Evolutionary conservation across 768 basidiomycete genomes (phyloP).

Genomic region (Amanita subjunquillea): DNA sequence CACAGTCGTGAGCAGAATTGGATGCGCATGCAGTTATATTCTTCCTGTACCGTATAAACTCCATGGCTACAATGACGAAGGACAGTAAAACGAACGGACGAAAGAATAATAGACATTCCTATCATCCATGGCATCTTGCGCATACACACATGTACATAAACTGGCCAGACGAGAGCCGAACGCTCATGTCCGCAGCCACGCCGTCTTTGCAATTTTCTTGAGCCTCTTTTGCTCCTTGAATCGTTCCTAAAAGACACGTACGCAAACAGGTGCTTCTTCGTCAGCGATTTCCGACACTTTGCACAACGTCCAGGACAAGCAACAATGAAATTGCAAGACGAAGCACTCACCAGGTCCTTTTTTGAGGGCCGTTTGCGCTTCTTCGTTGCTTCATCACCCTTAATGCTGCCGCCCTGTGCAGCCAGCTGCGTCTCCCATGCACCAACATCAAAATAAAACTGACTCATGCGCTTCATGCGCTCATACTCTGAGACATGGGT

Average conservation of each 20-base stretch:
- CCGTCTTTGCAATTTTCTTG: conserved; percentile 84
- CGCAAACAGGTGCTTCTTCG: conserved; percentile 1
- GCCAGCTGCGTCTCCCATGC: conserved; percentile 70
- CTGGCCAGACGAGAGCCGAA: not conserved
- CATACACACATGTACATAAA: not conserved
- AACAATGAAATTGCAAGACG: not conserved
- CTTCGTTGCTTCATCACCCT: conserved; percentile 32
- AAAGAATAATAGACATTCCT: not conserved
- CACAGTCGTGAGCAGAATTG: not conserved
- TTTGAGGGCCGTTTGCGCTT: conserved; percentile 74
- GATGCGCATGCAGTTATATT: not conserved
- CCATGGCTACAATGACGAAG: not conserved
- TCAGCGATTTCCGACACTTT: conserved; percentile 4
- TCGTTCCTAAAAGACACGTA: conserved; percentile 44
- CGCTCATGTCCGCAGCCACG: conserved; percentile 65
- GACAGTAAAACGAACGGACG: not conserved
- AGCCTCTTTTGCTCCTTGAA: conserved; percentile 74
- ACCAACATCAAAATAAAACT: conserved; percentile 80
- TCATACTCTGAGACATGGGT: conserved; percentile 73
- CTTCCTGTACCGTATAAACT: not conserved
- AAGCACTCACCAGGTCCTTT: conserved; percentile 65
- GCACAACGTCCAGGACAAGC: conserved; percentile 1
- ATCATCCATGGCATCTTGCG: not conserved
- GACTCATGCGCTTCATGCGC: conserved; percentile 76
- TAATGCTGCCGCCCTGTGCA: conserved; percentile 25